These are phyloP conservation scores for Candida cerambycidarum DNA, from an alignment of 805 yeast species.

Conservation along the genomic window DNA sequence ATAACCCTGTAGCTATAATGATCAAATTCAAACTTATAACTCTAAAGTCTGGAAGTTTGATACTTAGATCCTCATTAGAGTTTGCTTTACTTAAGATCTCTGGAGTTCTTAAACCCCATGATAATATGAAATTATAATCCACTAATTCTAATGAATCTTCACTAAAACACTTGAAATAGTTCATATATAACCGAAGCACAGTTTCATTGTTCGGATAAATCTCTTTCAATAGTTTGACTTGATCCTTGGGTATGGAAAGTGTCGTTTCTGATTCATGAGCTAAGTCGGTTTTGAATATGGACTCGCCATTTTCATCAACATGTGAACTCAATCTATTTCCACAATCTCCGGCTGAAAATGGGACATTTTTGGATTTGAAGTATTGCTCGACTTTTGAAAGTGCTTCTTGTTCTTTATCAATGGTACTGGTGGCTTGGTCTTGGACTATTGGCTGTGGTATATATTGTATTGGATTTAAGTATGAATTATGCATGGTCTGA, in stretches of 20 bases:
- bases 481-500: neutral
- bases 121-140: slow-evolving; percentile 10
- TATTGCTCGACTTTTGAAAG: neutral
- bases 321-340: slow-evolving; percentile 2
- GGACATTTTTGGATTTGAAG: slow-evolving; percentile 2
- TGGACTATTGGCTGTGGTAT: neutral
- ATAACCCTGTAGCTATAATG: slow-evolving; percentile 22
- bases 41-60: slow-evolving; percentile 17
- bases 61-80: slow-evolving; percentile 2
- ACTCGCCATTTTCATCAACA: slow-evolving; percentile 1
- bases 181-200: slow-evolving; percentile 7
- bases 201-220: slow-evolving; percentile 8
- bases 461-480: neutral
- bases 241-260: slow-evolving; percentile 2
- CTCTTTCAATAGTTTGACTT: slow-evolving; percentile 10
- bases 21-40: slow-evolving; percentile 19
- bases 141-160: slow-evolving; percentile 15
- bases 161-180: slow-evolving; percentile 13
- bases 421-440: neutral
- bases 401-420: neutral
- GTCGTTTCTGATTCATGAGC: neutral
- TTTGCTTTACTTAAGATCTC: slow-evolving; percentile 3
- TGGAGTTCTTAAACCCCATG: slow-evolving; percentile 4
- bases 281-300: slow-evolving; percentile 1
- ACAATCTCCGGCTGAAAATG: neutral